These are phyloP conservation scores for Cladophialophora psammophila DNA, from an alignment of 2,329 filamentous ascomycete genomes.

Conservation along the genomic window DNA sequence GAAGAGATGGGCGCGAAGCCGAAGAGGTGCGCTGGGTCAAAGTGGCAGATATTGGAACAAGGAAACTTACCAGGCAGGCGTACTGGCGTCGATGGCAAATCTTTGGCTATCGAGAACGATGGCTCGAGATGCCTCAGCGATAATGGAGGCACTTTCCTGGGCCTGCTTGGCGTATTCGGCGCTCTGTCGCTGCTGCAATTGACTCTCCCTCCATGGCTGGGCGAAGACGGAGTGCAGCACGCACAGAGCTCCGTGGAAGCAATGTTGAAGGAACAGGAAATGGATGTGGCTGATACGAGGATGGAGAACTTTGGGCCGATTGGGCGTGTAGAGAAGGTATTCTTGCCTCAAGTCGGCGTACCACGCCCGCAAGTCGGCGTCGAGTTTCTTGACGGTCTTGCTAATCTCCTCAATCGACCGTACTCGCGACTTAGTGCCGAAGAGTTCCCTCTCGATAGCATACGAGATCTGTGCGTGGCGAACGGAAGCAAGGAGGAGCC, in stretches of 20 bases:
- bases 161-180: background rate
- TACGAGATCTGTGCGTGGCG: slow-evolving; percentile 13
- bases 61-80: background rate
- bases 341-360: background rate
- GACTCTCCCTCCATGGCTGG: background rate
- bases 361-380: background rate
- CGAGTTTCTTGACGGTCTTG: background rate
- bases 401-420: slow-evolving; percentile 1
- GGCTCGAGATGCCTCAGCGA: slow-evolving; percentile 1
- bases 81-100: background rate
- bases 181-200: background rate
- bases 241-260: background rate
- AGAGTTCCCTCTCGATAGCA: slow-evolving; percentile 3
- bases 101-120: background rate
- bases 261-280: background rate
- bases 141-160: background rate
- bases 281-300: slow-evolving; percentile 1
- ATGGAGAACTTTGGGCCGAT: background rate
- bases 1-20: no score
- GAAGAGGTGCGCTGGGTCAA: no score
- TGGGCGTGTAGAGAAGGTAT: background rate
- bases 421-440: background rate
- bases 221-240: slow-evolving; percentile 1
- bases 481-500: background rate
- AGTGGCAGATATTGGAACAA: background rate